A percentile compares a stretch with the other conserved stretches of the same genome.
Conservation (phyloP, 306 rosid genomes). For the Dryas drummondii region DNA sequence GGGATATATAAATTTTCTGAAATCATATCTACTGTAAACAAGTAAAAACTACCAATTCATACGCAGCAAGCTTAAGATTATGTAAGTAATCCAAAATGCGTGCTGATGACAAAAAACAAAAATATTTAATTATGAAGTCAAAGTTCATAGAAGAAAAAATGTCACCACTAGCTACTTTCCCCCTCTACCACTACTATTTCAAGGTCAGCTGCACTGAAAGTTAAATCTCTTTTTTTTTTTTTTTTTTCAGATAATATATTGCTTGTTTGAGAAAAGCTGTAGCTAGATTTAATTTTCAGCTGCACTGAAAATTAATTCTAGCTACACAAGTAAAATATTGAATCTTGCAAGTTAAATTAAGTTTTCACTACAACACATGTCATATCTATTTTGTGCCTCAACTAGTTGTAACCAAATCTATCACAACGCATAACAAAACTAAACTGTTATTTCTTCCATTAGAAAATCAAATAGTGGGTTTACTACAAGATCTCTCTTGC, state of each 20-base stretch:
- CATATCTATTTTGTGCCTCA: background rate
- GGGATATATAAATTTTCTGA: no score
- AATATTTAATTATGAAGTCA: background rate
- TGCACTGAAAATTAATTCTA: background rate
- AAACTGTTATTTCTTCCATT: background rate
- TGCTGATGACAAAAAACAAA: background rate
- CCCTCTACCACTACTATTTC: background rate
- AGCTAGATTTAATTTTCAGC: no score
- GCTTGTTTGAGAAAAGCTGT: no score
- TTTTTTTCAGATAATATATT: no score
- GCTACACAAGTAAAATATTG: background rate
- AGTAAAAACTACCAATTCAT: background rate
- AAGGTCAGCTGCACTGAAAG: constrained; percentile 1
- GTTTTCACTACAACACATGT: background rate
- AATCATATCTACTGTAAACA: background rate
- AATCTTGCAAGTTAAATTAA: background rate
- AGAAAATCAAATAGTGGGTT: background rate
- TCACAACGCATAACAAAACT: background rate
- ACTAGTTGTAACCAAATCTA: background rate
- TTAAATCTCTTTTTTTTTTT: background rate
- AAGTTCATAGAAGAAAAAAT: background rate
- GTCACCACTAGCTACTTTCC: background rate
- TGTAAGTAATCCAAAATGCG: background rate
- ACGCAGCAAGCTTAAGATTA: background rate
- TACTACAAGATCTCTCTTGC: no score